Base-by-base conservation (phyloP, 129 eudicot genomes). In the sunflower (Helianthus annuus) region DNA sequence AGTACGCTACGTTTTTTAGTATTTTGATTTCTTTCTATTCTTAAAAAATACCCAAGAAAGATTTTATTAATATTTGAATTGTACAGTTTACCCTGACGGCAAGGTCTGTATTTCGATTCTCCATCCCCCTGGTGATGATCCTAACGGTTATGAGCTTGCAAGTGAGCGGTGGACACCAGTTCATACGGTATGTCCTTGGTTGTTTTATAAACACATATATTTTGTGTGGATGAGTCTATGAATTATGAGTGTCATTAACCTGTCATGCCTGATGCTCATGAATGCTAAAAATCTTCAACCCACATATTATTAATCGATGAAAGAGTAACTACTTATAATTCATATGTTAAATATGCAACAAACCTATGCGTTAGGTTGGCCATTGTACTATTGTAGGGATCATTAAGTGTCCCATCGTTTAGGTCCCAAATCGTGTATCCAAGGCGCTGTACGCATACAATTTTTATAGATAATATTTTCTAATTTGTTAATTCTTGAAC, bases 81-180 rank as follows among this genome's bases (percentile, higher is more conserved):
- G 52, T 10, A 62, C 88, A 95, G 99, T 95, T 81, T 95, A 95
- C 44, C 24, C 91, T 63, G 99, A 95, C 49, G 99, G 99, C 5
- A 88, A 91, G 83, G 99, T 95, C 68, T 95, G 99, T 79, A 90
- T 95, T 59, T 95, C 99, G 60, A 95, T 95, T 69, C 99, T 95
- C 72, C 99, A 95, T 66, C 97, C 99, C 4, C 99, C 99, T 29
- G 99, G 99, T 56, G 99, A 95, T 58, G 99, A 95, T 71, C 99
- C 99, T 51, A 90, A 88, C 64, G 99, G 99, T 54, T 95, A 95
- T 77, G 99, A 95, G 85, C 91, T 91, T 66, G 96, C 99, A 67
- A 95, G 97, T 76, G 99, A 95, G 67, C 91, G 99, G 14, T 95
- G 99, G 99, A 79, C 91, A 17, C 99, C 99, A 14, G 99, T 95